Evolutionary conservation across 2,329 filamentous ascomycete genomes (phyloP), one percentile per base, ranked within the genome.

Genomic region (Aspergillus fumigatus): DNA sequence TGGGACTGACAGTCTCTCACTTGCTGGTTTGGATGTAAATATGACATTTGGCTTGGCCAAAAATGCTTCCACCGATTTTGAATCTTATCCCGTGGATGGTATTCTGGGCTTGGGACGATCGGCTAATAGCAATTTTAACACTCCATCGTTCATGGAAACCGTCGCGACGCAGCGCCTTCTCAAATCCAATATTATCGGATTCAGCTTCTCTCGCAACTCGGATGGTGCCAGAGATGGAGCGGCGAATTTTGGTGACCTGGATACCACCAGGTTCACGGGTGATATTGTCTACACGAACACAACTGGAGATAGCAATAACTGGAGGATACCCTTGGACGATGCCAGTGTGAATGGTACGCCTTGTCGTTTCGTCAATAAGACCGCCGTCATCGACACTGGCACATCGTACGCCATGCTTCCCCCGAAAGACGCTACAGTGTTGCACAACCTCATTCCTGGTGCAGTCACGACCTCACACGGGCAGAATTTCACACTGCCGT

Each of bases 21-120:
- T 96, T 61, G 88, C 86, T 2, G 84, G 84, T 17, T 78, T 92
- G 59, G 82, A 79, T 45, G 69, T 90, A 14, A 71, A 80, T 1
- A 80, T 91, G 64, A 78, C 83, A 3, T 89, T 96, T 66, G 92
- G 92, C 4, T 74, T 92, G 57, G 90, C 88, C 23, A 83, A 82
- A 35, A 81, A 81, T 25, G 89, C 89, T 1, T 91, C 89, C 1
- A 74, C 84, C 52, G 86, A 94, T 61, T 96, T 96, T 71, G 75
- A 78, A 27, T 82, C 83, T 52, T 96, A 93, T 65, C 88, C 90
- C 1, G 92, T 96, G 73, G 92, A 96, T 70, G 92, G 92, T 25
- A 95, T 96, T 50, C 77, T 96, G 2, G 92, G 91, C 3, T 76
- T 96, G 25, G 88, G 89, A 17, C 85, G 87, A 64, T 82, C 81